Evolutionary conservation across 345 rosid species (phyloP), one percentile per base, ranked within the genome.

Genomic region (Citrus glauca): DNA sequence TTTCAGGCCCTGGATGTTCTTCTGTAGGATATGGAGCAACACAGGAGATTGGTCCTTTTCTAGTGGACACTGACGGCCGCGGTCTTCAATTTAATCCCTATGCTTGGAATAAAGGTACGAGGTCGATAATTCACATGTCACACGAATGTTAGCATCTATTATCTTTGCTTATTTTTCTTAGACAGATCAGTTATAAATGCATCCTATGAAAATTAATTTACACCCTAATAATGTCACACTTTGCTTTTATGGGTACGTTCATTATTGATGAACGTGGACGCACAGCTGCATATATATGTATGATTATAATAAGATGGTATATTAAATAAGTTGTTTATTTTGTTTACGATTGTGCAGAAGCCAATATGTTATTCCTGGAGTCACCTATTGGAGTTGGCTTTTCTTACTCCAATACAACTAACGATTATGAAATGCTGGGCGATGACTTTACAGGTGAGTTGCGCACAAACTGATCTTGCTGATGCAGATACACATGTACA

Each of bases 1-100:
- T 79, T 87, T 64, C 88, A 95, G 98, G 99, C 66, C 98, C 98
- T 78, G 98, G 98, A 66, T 95, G 99, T 86, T 95, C 99, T 77
- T 95, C 98, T 73, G 91, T 95, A 84, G 98, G 96, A 78, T 92
- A 95, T 75, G 99, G 99, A 73, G 99, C 97, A 82, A 91, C 94
- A 73, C 98, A 95, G 87, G 99, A 95, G 88, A 92, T 89, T 86
- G 98, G 98, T 71, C 98, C 98, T 79, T 93, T 95, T 86, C 67
- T 95, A 71, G 98, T 93, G 82, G 94, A 90, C 84, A 73, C 82
- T 66, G 83, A 84, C 61, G 97, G 92, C 6, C 86, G 76, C 37
- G 90, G 86, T 68, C 71, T 93, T 80, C 86, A 82, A 75, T 86
- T 80, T 73, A 95, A 95, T 66, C 92, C 94, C 4, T 84, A 83